Evolutionary conservation across 139 green algal genomes (phyloP).

Genomic region (Ettlia oleoabundans): DNA sequence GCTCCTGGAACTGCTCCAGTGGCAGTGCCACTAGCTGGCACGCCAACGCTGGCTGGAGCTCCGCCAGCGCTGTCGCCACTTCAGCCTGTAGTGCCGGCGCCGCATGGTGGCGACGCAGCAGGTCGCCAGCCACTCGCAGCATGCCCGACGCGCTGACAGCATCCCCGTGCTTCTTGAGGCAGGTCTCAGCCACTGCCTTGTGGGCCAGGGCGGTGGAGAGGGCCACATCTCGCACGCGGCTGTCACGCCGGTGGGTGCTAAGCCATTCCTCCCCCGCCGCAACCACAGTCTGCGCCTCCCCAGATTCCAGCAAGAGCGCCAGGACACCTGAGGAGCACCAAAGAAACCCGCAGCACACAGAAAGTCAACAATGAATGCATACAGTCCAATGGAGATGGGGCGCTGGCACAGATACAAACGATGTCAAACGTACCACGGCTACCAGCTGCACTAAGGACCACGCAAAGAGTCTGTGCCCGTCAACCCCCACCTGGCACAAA

Average conservation of each 20-base stretch:
- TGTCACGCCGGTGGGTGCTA: constrained; percentile 12
- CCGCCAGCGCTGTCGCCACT: constrained; percentile 2
- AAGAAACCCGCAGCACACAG: too few relatives aligned
- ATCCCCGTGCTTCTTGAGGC: constrained; percentile 33
- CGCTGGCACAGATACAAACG: too few relatives aligned
- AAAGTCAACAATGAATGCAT: too few relatives aligned
- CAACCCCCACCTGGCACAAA: constrained; percentile 33
- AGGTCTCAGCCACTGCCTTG: constrained; percentile 13
- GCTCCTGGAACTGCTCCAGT: constrained; percentile 24
- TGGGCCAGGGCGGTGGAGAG: constrained; percentile 40
- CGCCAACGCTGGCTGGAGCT: constrained; percentile 47
- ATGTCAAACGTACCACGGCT: too few relatives aligned
- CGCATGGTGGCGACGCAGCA: constrained; percentile 39
- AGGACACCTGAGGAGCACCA: constrained; percentile 31
- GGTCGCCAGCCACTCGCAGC: constrained; percentile 31
- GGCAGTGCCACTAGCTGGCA: constrained; percentile 41
- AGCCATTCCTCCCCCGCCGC: constrained; percentile 46
- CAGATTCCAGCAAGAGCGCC: constrained; percentile 49
- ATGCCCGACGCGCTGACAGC: constrained; percentile 2
- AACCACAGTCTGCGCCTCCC: constrained; percentile 33
- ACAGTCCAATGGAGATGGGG: too few relatives aligned
- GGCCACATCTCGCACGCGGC: constrained; percentile 43
- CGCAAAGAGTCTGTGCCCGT: too few relatives aligned
- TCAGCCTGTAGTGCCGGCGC: constrained; percentile 13
- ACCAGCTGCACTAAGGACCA: too few relatives aligned